phyloP scores from a whole-genome alignment of 2,329 filamentous ascomycete genomes.

The Dendrostoma leiphaemia region DNA sequence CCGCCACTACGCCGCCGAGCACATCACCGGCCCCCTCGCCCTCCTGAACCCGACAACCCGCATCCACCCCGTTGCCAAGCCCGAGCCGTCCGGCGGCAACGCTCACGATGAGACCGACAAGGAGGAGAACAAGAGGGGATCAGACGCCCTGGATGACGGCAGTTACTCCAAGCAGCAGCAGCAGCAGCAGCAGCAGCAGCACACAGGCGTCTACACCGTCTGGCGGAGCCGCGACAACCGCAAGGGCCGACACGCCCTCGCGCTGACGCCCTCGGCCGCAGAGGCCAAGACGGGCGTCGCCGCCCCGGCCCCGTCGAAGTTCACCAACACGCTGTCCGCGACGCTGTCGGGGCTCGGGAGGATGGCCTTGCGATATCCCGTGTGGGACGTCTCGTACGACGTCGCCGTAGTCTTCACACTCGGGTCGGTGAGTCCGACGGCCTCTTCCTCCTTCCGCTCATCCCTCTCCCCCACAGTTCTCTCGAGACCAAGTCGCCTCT shows the following conservation, averaged over 20 bases:
- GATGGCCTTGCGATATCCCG: conserved; percentile 34
- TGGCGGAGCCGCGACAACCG: conserved; percentile 43
- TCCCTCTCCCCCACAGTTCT: conserved; percentile 1
- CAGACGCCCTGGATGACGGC: too few species aligned
- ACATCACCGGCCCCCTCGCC: conserved; percentile 20
- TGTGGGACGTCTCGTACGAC: conserved; percentile 43
- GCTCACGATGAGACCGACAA: too few species aligned
- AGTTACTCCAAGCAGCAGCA: not conserved
- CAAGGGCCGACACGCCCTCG: conserved; percentile 38
- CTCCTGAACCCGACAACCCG: conserved; percentile 26
- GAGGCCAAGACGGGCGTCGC: not conserved
- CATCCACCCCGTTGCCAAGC: conserved; percentile 9
- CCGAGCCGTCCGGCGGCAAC: not conserved
- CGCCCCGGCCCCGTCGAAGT: conserved; percentile 11
- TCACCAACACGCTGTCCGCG: conserved; percentile 25
- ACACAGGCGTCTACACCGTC: conserved; percentile 29
- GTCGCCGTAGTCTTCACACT: conserved; percentile 39
- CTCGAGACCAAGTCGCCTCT: conserved; percentile 36
- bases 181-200: not conserved
- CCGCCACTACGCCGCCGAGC: conserved; percentile 17
- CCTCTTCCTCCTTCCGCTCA: too few species aligned
- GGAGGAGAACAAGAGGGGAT: too few species aligned
- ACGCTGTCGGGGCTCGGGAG: conserved; percentile 29
- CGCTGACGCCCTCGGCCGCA: conserved; percentile 20
- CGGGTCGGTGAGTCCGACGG: conserved; percentile 24